These are phyloP conservation scores for Porphyridium purpureum DNA, from an alignment of 23 red algal genomes.

Conservation along the genomic window DNA sequence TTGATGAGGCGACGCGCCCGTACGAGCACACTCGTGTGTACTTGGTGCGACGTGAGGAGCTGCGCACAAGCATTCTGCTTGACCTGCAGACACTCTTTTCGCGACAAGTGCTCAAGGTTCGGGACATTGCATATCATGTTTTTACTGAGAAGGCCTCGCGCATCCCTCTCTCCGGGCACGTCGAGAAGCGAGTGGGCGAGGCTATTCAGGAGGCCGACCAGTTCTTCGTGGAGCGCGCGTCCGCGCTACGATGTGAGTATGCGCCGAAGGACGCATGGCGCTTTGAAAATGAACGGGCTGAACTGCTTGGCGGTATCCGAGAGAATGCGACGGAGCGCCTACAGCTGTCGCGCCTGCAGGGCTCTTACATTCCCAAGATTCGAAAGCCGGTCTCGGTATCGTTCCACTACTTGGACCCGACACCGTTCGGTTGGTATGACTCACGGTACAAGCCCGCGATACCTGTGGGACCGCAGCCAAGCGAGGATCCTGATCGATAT, in stretches of 20 bases:
- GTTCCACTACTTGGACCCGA: constrained; percentile 40
- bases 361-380: constrained; percentile 64
- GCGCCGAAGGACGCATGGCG: constrained; percentile 24
- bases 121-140: constrained; percentile 76
- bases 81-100: constrained; percentile 68
- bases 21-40: constrained; percentile 31
- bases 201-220: constrained; percentile 68
- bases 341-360: constrained; percentile 80
- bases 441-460: too few species aligned
- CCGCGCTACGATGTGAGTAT: constrained; percentile 31
- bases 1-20: constrained; percentile 39
- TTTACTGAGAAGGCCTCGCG: constrained; percentile 61
- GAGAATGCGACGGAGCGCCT: constrained; percentile 90
- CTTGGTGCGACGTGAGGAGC: constrained; percentile 45
- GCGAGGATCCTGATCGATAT: too few species aligned
- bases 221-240: constrained; percentile 69
- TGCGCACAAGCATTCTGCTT: constrained; percentile 26
- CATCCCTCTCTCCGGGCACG: constrained; percentile 59
- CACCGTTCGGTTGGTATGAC: too few species aligned
- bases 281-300: constrained; percentile 60
- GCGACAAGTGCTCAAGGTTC: constrained; percentile 63
- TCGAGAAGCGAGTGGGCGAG: constrained; percentile 81
- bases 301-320: constrained; percentile 69
- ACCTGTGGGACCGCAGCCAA: too few species aligned
- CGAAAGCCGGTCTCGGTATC: constrained; percentile 61